Evolutionary conservation across 345 rosid genomes (phyloP).

Genomic region (Streptanthus diversifolius): DNA sequence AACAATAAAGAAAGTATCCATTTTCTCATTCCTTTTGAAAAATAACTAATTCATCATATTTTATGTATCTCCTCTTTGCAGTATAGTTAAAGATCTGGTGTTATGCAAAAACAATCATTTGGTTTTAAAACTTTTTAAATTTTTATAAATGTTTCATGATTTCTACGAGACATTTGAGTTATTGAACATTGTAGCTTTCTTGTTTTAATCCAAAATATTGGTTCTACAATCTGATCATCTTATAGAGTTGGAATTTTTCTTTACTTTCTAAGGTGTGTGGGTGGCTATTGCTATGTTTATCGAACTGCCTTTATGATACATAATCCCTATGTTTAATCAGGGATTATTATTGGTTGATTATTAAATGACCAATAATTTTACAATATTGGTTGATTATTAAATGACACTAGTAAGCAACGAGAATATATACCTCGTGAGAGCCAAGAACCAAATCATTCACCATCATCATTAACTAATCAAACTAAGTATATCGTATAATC

Average conservation of each 20-base stretch:
- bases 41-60: neutral
- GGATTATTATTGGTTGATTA: no score
- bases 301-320: neutral
- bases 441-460: neutral
- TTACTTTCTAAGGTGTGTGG: neutral
- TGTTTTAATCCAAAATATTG: neutral
- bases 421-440: neutral
- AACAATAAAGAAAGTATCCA: no score
- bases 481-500: neutral
- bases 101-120: neutral
- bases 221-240: neutral
- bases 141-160: neutral
- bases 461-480: neutral
- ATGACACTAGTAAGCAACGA: neutral
- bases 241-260: neutral
- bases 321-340: no score
- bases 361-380: no score
- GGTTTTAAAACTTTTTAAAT: neutral
- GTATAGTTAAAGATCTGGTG: slow-evolving; percentile 19
- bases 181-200: neutral
- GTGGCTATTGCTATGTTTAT: neutral
- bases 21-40: neutral
- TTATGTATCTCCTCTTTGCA: neutral
- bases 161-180: neutral
- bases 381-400: neutral